phyloP scores from a whole-genome alignment of 139 green algal genomes.

The Chlamydomonas eustigma region DNA sequence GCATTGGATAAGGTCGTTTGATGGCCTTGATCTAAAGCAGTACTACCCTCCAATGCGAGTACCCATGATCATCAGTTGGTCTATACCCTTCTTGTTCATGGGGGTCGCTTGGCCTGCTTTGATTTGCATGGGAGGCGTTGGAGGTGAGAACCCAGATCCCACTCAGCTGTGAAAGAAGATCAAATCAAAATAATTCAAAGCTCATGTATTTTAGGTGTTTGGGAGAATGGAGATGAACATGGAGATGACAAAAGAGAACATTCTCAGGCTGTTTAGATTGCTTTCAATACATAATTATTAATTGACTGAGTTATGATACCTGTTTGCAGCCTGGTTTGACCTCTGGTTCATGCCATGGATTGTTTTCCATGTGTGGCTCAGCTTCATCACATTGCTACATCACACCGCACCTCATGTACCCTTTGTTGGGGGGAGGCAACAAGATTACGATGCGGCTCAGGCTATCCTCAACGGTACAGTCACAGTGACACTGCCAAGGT shows the following conservation, averaged over 20 bases:
- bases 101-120: conserved; percentile 34
- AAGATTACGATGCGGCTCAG: conserved; percentile 28
- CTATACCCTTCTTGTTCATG: conserved; percentile 26
- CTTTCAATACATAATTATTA: too few relatives aligned
- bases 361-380: conserved; percentile 52
- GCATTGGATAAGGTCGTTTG: conserved; percentile 26
- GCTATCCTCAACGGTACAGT: conserved; percentile 40
- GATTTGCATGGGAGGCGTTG: conserved; percentile 11
- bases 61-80: conserved; percentile 29
- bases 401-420: conserved; percentile 49
- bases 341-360: conserved; percentile 49
- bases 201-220: too few relatives aligned
- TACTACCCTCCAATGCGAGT: conserved; percentile 19
- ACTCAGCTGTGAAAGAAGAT: too few relatives aligned
- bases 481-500: conserved; percentile 36
- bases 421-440: background rate
- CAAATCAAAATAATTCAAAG: too few relatives aligned
- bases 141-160: too few relatives aligned
- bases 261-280: too few relatives aligned
- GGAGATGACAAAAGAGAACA: too few relatives aligned
- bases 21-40: conserved; percentile 37
- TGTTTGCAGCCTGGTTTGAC: conserved; percentile 3
- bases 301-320: too few relatives aligned
- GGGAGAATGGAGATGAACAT: too few relatives aligned
- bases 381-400: conserved; percentile 27